Evolutionary conservation across 2,329 filamentous ascomycete species (phyloP).

Genomic region (Colletotrichum eleusines): DNA sequence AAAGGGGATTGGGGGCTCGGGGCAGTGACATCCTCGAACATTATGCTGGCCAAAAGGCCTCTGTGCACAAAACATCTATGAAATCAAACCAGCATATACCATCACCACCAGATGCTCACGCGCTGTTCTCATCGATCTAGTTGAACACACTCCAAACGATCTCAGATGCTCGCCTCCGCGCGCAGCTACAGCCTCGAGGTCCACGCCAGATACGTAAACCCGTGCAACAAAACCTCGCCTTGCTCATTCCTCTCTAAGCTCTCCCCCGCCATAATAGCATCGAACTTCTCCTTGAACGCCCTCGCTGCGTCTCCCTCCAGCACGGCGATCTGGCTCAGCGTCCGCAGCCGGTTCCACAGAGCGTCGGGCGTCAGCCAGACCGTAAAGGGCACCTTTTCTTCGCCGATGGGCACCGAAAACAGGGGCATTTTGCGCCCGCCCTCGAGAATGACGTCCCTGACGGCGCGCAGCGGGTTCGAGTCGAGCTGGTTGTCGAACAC

Average conservation of each 20-base stretch:
- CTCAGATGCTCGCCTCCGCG: background rate
- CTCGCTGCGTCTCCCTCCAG: constrained; percentile 64
- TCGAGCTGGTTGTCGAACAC: constrained; percentile 72
- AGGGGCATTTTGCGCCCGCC: constrained; percentile 51
- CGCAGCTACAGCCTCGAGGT: constrained; percentile 59
- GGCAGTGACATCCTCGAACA: constrained; percentile 11
- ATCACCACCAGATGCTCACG: background rate
- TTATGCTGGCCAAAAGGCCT: constrained; percentile 13
- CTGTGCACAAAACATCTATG: constrained; percentile 25
- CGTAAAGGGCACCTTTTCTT: constrained; percentile 68
- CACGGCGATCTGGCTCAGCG: constrained; percentile 76
- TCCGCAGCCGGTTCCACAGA: constrained; percentile 73
- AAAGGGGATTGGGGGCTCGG: background rate
- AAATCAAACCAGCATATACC: constrained; percentile 38
- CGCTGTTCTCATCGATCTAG: background rate
- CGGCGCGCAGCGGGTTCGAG: constrained; percentile 63
- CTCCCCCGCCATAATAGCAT: constrained; percentile 63
- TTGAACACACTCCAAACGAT: background rate
- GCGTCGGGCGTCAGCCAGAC: constrained; percentile 69
- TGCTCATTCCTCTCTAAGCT: constrained; percentile 70
- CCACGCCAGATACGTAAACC: constrained; percentile 73
- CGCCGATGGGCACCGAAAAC: constrained; percentile 73
- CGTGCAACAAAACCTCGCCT: constrained; percentile 74
- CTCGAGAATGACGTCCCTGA: constrained; percentile 56
- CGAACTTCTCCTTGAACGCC: constrained; percentile 62